Conservation (phyloP, 208 protist species). For the Vickermania ingenoplastis region DNA sequence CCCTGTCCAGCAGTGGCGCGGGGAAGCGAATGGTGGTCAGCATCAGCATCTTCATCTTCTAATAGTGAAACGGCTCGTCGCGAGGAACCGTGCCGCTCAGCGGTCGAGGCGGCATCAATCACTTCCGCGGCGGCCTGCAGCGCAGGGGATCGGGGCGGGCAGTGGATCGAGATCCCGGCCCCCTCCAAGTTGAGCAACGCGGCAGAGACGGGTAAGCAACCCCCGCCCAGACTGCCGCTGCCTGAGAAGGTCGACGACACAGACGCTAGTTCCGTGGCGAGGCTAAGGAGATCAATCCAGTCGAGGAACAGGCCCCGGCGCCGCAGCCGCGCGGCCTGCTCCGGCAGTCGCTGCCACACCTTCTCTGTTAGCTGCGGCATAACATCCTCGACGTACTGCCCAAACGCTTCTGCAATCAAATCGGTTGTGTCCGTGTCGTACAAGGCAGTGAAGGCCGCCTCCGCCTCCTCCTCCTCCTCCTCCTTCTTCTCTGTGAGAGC, state of each 20-base stretch:
- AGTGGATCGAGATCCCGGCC: neutral
- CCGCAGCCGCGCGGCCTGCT: slow-evolving; percentile 52
- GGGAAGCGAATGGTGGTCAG: neutral
- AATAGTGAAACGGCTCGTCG: no score
- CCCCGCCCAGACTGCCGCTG: slow-evolving; percentile 29
- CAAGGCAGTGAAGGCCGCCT: slow-evolving; percentile 6
- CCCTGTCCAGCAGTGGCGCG: neutral
- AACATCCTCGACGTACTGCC: slow-evolving; percentile 38
- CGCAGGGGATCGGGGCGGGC: neutral
- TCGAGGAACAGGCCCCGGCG: slow-evolving; percentile 54
- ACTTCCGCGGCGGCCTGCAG: neutral
- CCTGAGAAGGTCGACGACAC: no score
- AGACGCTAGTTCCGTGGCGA: slow-evolving; percentile 60
- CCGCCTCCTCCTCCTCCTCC: neutral
- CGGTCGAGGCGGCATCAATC: no score
- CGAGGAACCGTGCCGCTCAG: no score
- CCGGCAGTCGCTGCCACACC: slow-evolving; percentile 70
- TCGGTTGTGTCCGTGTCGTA: slow-evolving; percentile 31
- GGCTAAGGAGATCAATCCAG: slow-evolving; percentile 57
- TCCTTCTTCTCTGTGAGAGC: neutral
- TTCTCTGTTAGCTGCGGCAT: slow-evolving; percentile 57
- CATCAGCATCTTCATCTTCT: neutral
- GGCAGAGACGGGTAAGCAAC: slow-evolving; percentile 53
- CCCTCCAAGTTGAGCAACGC: neutral
- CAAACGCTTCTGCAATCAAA: slow-evolving; percentile 29